Base-by-base conservation (phyloP, 2,329 filamentous ascomycete species). In the Atkinsonella hypoxylon region DNA sequence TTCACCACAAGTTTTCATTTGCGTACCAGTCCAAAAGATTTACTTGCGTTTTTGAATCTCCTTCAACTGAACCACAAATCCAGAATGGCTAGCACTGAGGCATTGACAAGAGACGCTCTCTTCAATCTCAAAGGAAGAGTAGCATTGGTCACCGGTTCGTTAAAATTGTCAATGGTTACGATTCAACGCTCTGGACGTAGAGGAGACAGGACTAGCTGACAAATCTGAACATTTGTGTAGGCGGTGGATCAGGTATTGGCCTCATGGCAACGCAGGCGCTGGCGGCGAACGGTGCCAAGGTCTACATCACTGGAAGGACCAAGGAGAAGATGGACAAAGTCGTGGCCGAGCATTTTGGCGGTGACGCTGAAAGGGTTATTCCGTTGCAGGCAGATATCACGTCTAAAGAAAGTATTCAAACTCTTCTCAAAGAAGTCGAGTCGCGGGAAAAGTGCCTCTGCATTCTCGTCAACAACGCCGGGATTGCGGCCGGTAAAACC, bases 261-360 rank as follows among this genome's bases (percentile, higher is more conserved):
- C 74, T 82, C 50, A 86, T 86, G 82, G 81, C 81, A 42, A 77
- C 79, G 2, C 78, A 85, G 57, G 77, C 82, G 7, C 81, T 85
- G 50, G 78, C 85, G 0, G 68, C 72, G 52, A 87, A 85, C 63
- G 82, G 83, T 54, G 78, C 77, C 52, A 83, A 77, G 55, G 83
- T 87, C 6, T 87, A 86, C 70, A 82, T 88, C 55, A 81, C 79
- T 22, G 82, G 84, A 32, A 79, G 78, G 15, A 80, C 78, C 42
- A 69, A 71, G 26, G 81, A 81, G 58, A 83, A 83, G 59, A 71
- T 83, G 45, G 78, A 82, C 17, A 76, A 69, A 32, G 76, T 79
- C 1, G 78, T 78, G 44, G 64, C 82, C 51, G 78, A 75, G 47
- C 79, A 79, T 55, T 70, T 78, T 31, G 73, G 77, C 57, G 73